These are phyloP conservation scores for Candida mesenterica DNA, from an alignment of 1,139 yeast genomes.

Conservation along the genomic window DNA sequence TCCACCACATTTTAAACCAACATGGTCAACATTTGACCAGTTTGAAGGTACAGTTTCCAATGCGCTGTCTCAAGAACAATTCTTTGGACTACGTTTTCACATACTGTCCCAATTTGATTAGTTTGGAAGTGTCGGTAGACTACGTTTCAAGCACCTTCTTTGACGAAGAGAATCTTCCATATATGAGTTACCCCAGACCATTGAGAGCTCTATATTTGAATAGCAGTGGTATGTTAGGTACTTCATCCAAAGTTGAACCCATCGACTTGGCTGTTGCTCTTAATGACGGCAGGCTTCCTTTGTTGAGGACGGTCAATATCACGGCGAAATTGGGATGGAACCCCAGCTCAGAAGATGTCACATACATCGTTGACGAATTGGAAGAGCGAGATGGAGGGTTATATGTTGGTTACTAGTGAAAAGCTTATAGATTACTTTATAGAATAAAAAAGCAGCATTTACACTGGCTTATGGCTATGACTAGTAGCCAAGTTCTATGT, in stretches of 20 bases:
- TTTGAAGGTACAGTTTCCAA: slow-evolving; percentile 75
- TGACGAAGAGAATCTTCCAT: slow-evolving; percentile 54
- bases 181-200: slow-evolving; percentile 47
- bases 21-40: slow-evolving; percentile 65
- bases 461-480: too few relatives aligned
- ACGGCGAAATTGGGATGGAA: slow-evolving; percentile 89
- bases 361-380: slow-evolving; percentile 35
- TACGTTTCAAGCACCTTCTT: slow-evolving; percentile 69
- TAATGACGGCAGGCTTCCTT: slow-evolving; percentile 72
- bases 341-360: slow-evolving; percentile 65
- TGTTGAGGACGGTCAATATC: slow-evolving; percentile 59
- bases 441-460: too few relatives aligned
- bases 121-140: slow-evolving; percentile 74
- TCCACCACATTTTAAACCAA: slow-evolving; percentile 57
- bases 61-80: slow-evolving; percentile 72
- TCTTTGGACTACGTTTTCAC: slow-evolving; percentile 72
- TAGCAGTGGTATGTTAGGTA: slow-evolving; percentile 87
- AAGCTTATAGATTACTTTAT: neutral
- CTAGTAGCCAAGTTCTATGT: too few relatives aligned
- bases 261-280: slow-evolving; percentile 85
- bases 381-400: slow-evolving; percentile 46
- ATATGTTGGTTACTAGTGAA: slow-evolving; percentile 41
- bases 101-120: slow-evolving; percentile 69
- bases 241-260: slow-evolving; percentile 78
- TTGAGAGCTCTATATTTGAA: slow-evolving; percentile 66